These are phyloP conservation scores for Coffea canephora DNA, from an alignment of 257 asterid genomes.

Conservation along the genomic window DNA sequence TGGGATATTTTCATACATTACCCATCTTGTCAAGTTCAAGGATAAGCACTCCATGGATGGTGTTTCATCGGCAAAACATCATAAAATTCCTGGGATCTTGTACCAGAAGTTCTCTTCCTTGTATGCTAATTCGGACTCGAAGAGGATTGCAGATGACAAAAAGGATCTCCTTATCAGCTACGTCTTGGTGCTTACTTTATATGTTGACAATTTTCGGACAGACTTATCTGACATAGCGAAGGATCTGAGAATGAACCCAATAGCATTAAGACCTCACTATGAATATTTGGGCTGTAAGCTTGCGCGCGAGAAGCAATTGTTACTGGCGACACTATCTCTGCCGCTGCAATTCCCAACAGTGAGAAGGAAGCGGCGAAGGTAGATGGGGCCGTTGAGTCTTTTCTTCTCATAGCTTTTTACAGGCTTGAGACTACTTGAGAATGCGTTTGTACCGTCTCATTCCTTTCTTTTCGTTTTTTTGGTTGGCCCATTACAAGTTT, in stretches of 20 bases:
- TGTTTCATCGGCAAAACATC: conserved; percentile 58
- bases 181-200: conserved; percentile 72
- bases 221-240: conserved; percentile 67
- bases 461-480: too few relatives aligned
- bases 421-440: background rate
- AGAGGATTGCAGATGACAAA: conserved; percentile 49
- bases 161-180: conserved; percentile 58
- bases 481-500: too few relatives aligned
- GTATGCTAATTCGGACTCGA: conserved; percentile 44
- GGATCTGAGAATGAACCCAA: conserved; percentile 59
- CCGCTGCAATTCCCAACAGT: conserved; percentile 54
- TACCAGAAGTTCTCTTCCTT: conserved; percentile 58
- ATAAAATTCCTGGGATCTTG: conserved; percentile 60
- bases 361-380: conserved; percentile 44
- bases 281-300: conserved; percentile 80
- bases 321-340: conserved; percentile 61
- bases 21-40: conserved; percentile 79
- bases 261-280: conserved; percentile 43
- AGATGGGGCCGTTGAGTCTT: background rate
- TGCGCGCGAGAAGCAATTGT: conserved; percentile 36
- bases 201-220: conserved; percentile 63
- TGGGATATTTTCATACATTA: conserved; percentile 65
- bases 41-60: conserved; percentile 79
- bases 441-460: too few relatives aligned
- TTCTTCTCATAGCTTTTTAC: background rate